Base-by-base conservation (phyloP, 805 yeast genomes). In the Debaryomyces maramus region DNA sequence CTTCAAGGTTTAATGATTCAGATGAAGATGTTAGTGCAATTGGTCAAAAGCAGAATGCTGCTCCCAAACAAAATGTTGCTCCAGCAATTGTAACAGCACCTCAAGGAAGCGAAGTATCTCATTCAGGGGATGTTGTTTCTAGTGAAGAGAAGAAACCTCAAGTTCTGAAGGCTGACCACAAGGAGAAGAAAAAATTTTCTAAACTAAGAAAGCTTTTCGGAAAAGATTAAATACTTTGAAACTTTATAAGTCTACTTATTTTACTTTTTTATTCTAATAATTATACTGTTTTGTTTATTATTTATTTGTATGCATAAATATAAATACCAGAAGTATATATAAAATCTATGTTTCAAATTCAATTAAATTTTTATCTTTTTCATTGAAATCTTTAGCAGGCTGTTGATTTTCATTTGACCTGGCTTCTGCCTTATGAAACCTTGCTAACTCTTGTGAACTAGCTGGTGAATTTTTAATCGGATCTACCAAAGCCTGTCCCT, bases 201-300 rank as follows among this genome's bases (percentile, higher is more conserved):
- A 64, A 59, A 44, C 55, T 65, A 43, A 61, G 62, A 44, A 70
- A 70, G 45, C 54, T 70, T 22, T 70, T 70, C 45, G 74, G 75
- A 11, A 65, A 52, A 40, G 33, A 39, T 31, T 43, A 41, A 36
- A 20, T 37, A 15, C 10, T 29, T 29, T 14, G 11, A 6, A 8
- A 31, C 14, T 21, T 20, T 19, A 6, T 16, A 11, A 26, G n/a
- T 26, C n/a, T 20, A 18, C 19, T 13, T 34, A 15, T 26, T n/a
- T 19, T 27, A 19, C 20, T 18, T 22, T 14, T 34, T n/a, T 26
- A 13, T 23, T 24, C 18, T 29, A 30, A 15, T 14, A 21, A 13
- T 14, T 16, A 21, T 26, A 29, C 32, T 29, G 15, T 29, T 6
- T 10, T 36, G 10, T 36, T 17, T 32, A 18, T 18, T 14, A 22